Conservation (phyloP, 352 stramenopile species). For the Phytopythium vexans region DNA sequence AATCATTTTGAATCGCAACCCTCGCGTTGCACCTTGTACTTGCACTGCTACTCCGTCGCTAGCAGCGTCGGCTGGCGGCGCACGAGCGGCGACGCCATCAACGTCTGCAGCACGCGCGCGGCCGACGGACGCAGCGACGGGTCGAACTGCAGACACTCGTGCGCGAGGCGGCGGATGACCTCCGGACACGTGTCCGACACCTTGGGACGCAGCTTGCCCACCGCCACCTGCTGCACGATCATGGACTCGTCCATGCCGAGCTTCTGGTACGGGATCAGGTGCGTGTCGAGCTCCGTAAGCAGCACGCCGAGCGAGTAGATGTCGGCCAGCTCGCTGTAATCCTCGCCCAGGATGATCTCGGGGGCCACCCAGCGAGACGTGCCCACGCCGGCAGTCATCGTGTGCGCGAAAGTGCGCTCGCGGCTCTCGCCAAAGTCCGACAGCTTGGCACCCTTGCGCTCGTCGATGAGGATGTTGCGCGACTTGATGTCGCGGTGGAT, state of each 20-base stretch:
- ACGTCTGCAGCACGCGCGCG: conserved; percentile 65
- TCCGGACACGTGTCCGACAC: conserved; percentile 74
- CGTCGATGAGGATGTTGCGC: conserved; percentile 87
- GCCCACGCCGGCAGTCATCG: conserved; percentile 72
- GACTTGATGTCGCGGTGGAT: conserved; percentile 93
- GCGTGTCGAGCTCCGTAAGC: conserved; percentile 67
- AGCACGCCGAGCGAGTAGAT: conserved; percentile 76
- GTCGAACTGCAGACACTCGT: conserved; percentile 83
- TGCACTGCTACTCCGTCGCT: conserved; percentile 25
- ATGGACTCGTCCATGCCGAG: conserved; percentile 66
- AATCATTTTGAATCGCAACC: background rate
- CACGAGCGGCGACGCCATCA: conserved; percentile 61
- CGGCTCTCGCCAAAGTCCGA: conserved; percentile 76
- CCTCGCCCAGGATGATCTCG: conserved; percentile 76
- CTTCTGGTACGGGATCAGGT: conserved; percentile 70
- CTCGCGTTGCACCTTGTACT: background rate
- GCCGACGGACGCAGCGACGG: conserved; percentile 61
- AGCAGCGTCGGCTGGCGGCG: conserved; percentile 46
- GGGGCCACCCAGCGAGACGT: conserved; percentile 74
- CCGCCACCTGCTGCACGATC: conserved; percentile 79
- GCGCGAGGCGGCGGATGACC: conserved; percentile 71
- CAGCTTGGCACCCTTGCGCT: conserved; percentile 65
- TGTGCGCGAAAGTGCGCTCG: conserved; percentile 68
- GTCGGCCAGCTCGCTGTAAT: conserved; percentile 69
- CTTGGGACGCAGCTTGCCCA: conserved; percentile 73